Percentiles rank a stretch among this genome's conserved stretches.
Evolutionary conservation across 176 grass and related monocot genomes (phyloP).

Genomic region (Oryza brachyantha): DNA sequence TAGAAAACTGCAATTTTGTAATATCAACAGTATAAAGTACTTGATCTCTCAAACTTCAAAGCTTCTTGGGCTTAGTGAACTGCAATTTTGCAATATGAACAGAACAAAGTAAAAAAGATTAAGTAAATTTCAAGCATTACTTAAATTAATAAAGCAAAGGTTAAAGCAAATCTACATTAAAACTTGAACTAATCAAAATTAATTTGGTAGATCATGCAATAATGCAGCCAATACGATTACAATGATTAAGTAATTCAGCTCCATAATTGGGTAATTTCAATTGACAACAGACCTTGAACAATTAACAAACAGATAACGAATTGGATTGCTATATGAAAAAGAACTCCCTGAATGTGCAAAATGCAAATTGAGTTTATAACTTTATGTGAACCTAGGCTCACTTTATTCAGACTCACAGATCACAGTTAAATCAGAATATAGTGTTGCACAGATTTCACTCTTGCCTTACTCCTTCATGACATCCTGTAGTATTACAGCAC

Average conservation of each 20-base stretch:
- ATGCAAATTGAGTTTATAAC: not conserved
- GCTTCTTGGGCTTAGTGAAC: conserved; percentile 16
- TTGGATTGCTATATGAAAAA: not conserved
- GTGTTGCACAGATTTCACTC: not conserved
- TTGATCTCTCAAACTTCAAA: conserved; percentile 25
- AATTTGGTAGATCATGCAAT: not conserved
- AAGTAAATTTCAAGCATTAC: not conserved
- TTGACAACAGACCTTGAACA: not conserved
- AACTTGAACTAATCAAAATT: conserved; percentile 10
- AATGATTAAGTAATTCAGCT: conserved; percentile 4
- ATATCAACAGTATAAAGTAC: conserved; percentile 17
- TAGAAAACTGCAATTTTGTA: conserved; percentile 15
- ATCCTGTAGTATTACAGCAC: not conserved
- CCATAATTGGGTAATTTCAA: conserved; percentile 6
- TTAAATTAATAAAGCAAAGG: not conserved
- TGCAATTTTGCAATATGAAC: conserved; percentile 14
- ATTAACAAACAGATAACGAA: not conserved
- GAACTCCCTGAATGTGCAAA: not conserved
- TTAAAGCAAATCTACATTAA: not conserved
- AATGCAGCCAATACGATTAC: not conserved
- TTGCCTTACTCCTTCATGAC: conserved; percentile 8
- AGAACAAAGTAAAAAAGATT: conserved; percentile 14
- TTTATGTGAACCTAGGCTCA: not conserved
- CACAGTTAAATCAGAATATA: not conserved
- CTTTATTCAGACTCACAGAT: conserved; percentile 6